phyloP scores from a whole-genome alignment of 1,284 basidiomycete species.

The Earliella scabrosa region DNA sequence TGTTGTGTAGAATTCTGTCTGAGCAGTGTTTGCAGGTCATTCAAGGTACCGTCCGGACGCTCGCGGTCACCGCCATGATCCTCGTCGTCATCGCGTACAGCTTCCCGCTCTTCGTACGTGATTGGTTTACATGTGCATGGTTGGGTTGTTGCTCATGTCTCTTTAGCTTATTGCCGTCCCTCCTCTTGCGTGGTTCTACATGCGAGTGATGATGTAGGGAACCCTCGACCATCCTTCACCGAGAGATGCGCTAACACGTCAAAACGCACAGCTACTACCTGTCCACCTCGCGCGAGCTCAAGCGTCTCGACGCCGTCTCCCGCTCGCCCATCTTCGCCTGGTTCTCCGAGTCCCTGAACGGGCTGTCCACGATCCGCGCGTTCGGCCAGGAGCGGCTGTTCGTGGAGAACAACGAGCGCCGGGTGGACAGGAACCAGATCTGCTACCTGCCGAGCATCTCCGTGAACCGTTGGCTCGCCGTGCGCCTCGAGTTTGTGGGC shows the following conservation, averaged over 20 bases:
- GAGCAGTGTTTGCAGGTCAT: conserved; percentile 51
- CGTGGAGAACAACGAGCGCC: conserved; percentile 75
- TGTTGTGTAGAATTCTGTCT: neutral
- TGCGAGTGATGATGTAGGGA: conserved; percentile 74
- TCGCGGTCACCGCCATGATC: conserved; percentile 70
- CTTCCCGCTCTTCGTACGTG: conserved; percentile 74
- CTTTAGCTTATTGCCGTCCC: conserved; percentile 65
- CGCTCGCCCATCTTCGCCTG: conserved; percentile 91
- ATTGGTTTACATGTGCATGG: neutral
- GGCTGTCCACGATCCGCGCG: conserved; percentile 86
- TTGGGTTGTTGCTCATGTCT: neutral
- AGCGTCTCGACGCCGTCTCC: conserved; percentile 89
- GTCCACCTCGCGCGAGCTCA: conserved; percentile 88
- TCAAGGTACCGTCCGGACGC: conserved; percentile 67
- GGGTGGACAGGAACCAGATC: conserved; percentile 85
- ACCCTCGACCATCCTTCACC: neutral
- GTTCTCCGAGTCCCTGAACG: conserved; percentile 87
- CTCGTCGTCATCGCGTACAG: conserved; percentile 78
- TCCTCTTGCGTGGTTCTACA: conserved; percentile 79
- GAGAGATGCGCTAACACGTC: neutral
- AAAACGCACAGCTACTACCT: conserved; percentile 76
- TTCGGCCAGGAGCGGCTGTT: conserved; percentile 80
- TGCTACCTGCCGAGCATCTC: conserved; percentile 77
- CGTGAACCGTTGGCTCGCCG: conserved; percentile 82
- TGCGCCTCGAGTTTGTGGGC: conserved; percentile 85